Percentiles rank a stretch among this genome's conserved stretches.
Evolutionary conservation across 179 eudicot species (phyloP).

Genomic region (Nepenthes alata): DNA sequence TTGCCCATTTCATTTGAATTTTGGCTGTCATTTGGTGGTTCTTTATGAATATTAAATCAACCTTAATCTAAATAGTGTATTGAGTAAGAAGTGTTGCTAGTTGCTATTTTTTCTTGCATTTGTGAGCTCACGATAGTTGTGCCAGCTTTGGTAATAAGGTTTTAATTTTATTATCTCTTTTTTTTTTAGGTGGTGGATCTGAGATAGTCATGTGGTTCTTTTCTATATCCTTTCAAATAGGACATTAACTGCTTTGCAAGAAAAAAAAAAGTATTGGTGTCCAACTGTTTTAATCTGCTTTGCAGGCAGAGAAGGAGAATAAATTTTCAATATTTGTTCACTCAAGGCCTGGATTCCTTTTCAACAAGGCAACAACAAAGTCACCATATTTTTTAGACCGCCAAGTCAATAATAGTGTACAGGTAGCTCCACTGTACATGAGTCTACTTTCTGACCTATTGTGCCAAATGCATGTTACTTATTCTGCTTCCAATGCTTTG

Average conservation of each 20-base stretch:
- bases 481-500: no score
- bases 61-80: no score
- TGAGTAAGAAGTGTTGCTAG: no score
- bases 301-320: conserved; percentile 62
- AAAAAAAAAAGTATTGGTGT: background rate
- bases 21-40: no score
- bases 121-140: no score
- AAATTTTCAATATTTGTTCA: conserved; percentile 72
- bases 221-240: background rate
- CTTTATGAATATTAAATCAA: no score
- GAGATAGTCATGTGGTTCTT: background rate
- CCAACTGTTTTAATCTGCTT: background rate
- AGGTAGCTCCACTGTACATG: conserved; percentile 31
- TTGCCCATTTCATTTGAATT: no score
- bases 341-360: conserved; percentile 79
- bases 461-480: background rate
- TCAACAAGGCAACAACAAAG: conserved; percentile 60
- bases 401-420: conserved; percentile 69
- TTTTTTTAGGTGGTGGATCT: background rate
- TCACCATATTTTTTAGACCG: conserved; percentile 63
- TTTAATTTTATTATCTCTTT: background rate
- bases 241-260: background rate
- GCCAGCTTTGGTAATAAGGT: background rate
- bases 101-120: no score
- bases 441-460: background rate